Evolutionary conservation across 2,329 filamentous ascomycete genomes (phyloP).

Genomic region (Fusarium decemcellulare): DNA sequence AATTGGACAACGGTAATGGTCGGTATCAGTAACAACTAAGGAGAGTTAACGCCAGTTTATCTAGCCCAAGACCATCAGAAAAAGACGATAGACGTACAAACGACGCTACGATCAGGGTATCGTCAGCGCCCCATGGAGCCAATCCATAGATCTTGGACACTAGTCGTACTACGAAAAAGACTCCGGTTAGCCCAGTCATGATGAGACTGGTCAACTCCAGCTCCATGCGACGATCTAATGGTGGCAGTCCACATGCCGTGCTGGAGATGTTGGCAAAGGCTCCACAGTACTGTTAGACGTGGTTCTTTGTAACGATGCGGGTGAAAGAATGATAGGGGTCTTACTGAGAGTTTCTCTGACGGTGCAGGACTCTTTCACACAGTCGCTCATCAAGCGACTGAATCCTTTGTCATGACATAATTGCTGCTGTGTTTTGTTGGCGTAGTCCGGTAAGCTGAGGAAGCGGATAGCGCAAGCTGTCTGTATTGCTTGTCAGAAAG

Average conservation of each 20-base stretch:
- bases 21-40: not conserved
- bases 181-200: not conserved
- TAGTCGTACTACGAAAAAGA: not conserved
- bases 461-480: too few relatives aligned
- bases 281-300: too few relatives aligned
- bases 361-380: too few relatives aligned
- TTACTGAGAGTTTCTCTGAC: too few relatives aligned
- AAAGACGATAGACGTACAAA: slow-evolving; percentile 1
- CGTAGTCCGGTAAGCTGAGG: too few relatives aligned
- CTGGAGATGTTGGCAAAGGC: too few relatives aligned
- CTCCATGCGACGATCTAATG: not conserved
- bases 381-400: too few relatives aligned
- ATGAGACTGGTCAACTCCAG: not conserved
- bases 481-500: too few relatives aligned
- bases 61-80: not conserved
- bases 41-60: not conserved
- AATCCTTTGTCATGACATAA: too few relatives aligned
- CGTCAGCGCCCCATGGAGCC: slow-evolving; percentile 3
- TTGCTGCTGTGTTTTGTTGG: too few relatives aligned
- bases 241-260: not conserved
- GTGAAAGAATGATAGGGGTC: too few relatives aligned
- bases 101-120: slow-evolving; percentile 1
- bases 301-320: too few relatives aligned
- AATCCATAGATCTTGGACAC: not conserved
- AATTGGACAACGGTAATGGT: not conserved